These are phyloP conservation scores for Dianthus caryophyllus DNA, from an alignment of 148 eudicot genomes.

Conservation along the genomic window DNA sequence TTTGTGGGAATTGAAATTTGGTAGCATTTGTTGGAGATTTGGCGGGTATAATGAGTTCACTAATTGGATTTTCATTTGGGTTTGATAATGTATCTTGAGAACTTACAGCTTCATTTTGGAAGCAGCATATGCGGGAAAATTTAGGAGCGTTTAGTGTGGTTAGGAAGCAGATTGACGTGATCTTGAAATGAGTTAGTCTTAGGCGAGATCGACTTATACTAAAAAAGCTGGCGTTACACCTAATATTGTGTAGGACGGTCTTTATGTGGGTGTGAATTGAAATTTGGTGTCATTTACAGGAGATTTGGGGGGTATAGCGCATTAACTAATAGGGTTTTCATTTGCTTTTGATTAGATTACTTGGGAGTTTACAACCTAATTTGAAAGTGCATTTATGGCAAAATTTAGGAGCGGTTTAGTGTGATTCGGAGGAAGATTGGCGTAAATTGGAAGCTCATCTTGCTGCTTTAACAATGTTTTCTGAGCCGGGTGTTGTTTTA, in stretches of 20 bases:
- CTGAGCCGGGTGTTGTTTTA: too few relatives aligned
- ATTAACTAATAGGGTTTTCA: not conserved
- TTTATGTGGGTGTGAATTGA: too few relatives aligned
- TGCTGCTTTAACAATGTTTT: too few relatives aligned
- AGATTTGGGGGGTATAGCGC: too few relatives aligned
- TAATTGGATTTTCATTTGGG: not conserved
- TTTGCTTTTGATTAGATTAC: not conserved
- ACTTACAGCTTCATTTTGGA: not conserved
- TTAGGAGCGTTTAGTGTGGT: not conserved
- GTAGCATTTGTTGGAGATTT: not conserved
- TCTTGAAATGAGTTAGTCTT: too few relatives aligned
- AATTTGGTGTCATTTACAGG: too few relatives aligned
- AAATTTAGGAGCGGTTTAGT: not conserved
- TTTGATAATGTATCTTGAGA: not conserved
- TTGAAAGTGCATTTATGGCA: not conserved
- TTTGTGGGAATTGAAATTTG: conserved; percentile 6
- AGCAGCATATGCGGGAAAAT: not conserved
- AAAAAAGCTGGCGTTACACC: too few relatives aligned
- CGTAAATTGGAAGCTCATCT: too few relatives aligned
- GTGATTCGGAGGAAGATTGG: not conserved
- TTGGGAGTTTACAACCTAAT: not conserved
- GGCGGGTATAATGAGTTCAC: not conserved
- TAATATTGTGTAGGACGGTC: too few relatives aligned
- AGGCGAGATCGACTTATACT: too few relatives aligned
- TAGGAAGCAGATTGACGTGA: not conserved